These are phyloP conservation scores for Endothia cerciana DNA, from an alignment of 2,329 filamentous ascomycete species.

Conservation along the genomic window DNA sequence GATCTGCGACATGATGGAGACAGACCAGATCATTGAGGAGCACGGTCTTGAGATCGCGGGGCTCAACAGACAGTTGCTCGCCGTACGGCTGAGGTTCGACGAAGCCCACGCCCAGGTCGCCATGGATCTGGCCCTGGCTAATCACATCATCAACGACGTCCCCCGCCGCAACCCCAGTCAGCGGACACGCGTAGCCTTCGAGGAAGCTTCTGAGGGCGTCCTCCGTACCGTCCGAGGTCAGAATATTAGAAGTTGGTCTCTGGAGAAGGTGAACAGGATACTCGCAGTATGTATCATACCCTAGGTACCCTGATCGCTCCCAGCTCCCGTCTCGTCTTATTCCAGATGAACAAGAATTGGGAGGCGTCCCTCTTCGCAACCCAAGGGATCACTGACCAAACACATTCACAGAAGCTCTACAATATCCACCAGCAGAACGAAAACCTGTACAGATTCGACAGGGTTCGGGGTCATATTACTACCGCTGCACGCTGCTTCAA, in stretches of 20 bases:
- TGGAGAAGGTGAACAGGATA: slow-evolving; percentile 9
- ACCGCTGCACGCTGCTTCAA: slow-evolving; percentile 2
- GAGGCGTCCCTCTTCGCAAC: too few relatives aligned
- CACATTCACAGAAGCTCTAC: neutral
- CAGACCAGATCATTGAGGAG: slow-evolving; percentile 8
- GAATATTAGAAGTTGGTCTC: neutral
- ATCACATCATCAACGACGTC: neutral
- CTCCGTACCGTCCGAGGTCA: neutral
- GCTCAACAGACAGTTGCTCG: slow-evolving; percentile 1
- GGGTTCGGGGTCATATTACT: neutral
- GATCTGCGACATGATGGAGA: slow-evolving; percentile 3
- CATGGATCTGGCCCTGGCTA: neutral
- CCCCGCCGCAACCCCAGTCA: neutral
- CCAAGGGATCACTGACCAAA: neutral
- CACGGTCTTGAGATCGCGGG: slow-evolving; percentile 17
- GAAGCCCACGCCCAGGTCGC: slow-evolving; percentile 1
- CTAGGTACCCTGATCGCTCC: too few relatives aligned
- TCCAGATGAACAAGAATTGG: neutral
- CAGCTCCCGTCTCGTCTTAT: too few relatives aligned
- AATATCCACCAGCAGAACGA: too few relatives aligned
- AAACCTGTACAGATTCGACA: neutral
- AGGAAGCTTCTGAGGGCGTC: neutral
- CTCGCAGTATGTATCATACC: slow-evolving; percentile 8
- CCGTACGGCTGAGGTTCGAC: neutral
- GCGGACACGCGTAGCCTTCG: neutral